phyloP scores from a whole-genome alignment of 768 basidiomycete species.

The Rubroboletus satanas region DNA sequence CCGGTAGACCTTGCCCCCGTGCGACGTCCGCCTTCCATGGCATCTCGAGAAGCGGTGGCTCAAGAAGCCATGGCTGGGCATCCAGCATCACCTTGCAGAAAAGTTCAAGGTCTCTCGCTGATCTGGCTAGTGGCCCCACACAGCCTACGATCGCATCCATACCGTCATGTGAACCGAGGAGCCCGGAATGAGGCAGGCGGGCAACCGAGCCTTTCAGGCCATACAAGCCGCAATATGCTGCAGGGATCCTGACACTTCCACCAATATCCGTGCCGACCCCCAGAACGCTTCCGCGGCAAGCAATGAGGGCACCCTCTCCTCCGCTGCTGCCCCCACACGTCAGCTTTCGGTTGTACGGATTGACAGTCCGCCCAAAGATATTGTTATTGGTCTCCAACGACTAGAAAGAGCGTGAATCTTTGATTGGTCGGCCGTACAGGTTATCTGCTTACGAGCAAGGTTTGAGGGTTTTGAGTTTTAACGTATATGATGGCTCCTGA shows the following conservation, averaged over 20 bases:
- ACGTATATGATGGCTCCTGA: slow-evolving; percentile 45
- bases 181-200: slow-evolving; percentile 49
- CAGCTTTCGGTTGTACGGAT: slow-evolving; percentile 55
- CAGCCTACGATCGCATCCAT: slow-evolving; percentile 52
- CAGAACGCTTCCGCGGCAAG: slow-evolving; percentile 39
- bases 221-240: slow-evolving; percentile 40
- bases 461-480: slow-evolving; percentile 48
- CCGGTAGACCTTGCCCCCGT: slow-evolving; percentile 36
- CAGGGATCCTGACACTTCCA: slow-evolving; percentile 43
- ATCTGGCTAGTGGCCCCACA: slow-evolving; percentile 46
- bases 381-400: slow-evolving; percentile 53
- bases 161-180: slow-evolving; percentile 47
- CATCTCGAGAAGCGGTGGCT: slow-evolving; percentile 46
- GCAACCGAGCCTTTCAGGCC: slow-evolving; percentile 46
- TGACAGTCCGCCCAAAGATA: slow-evolving; percentile 55
- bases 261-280: slow-evolving; percentile 49
- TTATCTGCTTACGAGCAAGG: slow-evolving; percentile 39
- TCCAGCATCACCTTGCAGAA: slow-evolving; percentile 47
- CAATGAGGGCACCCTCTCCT: slow-evolving; percentile 45
- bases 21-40: slow-evolving; percentile 44
- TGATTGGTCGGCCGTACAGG: neutral
- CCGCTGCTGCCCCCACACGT: slow-evolving; percentile 47
- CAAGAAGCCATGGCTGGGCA: slow-evolving; percentile 44
- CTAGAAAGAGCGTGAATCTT: slow-evolving; percentile 28
- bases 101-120: slow-evolving; percentile 45